Evolutionary conservation across 2,329 filamentous ascomycete species (phyloP), one percentile per base, ranked within the genome.

Genomic region (Curvularia sp.): DNA sequence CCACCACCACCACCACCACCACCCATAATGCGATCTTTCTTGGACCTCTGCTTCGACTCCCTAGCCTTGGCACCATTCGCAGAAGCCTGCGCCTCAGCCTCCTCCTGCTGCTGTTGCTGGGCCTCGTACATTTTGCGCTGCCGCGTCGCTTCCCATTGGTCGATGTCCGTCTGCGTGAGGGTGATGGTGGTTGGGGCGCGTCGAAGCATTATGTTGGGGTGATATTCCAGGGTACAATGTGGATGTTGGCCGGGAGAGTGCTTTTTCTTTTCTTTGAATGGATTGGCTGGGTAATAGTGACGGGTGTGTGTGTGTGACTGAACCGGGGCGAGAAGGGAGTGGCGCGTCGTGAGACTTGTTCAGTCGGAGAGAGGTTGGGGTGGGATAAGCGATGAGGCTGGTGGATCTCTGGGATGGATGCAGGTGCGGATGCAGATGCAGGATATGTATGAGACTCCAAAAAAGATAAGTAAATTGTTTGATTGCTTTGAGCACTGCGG

Each of bases 161-260:
- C 87, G 38, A 92, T 82, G 74, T 92, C 89, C 71, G 90, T 87
- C 47, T 86, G 81, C 2, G 89, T 91, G 63, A 92, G 84, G 53
- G 83, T 81, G 61, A 92, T 85, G 13, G 85, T 84, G 46, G 89
- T 92, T 10, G 89, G 84, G 15, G 86, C 84, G 45, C 89, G 86
- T 67, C 87, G 86, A 66, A 90, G 86, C 87, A 90, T 88, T 7
- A 34, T 77, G 59, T 19, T 48, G 23, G 9, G 23, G 8, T 28
- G n/a, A 30, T 9, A 19, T 28, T 2, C n/a, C n/a, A n/a, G n/a
- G n/a, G n/a, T n/a, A n/a, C n/a, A n/a, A n/a, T n/a, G n/a, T n/a
- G 38, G 12, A 8, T 19, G n/a, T 23, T 21, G 18, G 46, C 10
- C 15, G 38, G 25, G 25, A 27, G 25, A 7, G 7, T 27, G 25